Evolutionary conservation across 1,139 yeast species (phyloP), one percentile per base, ranked within the genome.

Genomic region (Pichia sp.): DNA sequence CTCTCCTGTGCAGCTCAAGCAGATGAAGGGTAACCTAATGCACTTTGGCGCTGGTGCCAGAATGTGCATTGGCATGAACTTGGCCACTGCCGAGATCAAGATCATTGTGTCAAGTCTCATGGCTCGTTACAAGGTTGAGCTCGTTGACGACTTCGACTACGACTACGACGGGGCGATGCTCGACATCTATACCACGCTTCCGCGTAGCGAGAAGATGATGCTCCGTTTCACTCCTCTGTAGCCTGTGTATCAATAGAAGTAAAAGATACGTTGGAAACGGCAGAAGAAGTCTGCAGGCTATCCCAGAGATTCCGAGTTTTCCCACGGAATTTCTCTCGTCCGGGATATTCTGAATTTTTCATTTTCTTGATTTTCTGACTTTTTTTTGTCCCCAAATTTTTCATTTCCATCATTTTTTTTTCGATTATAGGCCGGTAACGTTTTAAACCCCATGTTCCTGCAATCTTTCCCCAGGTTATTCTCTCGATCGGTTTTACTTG

Each of bases 11-110:
- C 69, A 85, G 48, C 63, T 78, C 30, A 74, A 72, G 52, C 53
- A 54, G 16, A 85, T 83, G 79, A 75, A 76, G 57, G 76, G 74
- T 55, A 75, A 75, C 61, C 78, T 84, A 76, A 79, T 84, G 77
- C 84, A 87, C 0, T 85, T 85, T 71, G 90, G 92, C 1, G 79
- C 82, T 48, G 92, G 92, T 1, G 75, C 83, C n/a, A 72, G 90
- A 57, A 84, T 84, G 90, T 85, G 92, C 62, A 71, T 84, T 54
- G 92, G 92, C 0, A 79, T 82, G 84, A 77, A 85, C 62, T 70
- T 85, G 54, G 90, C 90, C 0, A 68, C 80, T 36, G 80, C 81
- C 48, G 92, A 85, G 65, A 83, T 85, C 75, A 85, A 84, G 63
- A 64, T 84, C 47, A 77, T 80, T 7, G 65, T 82, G 31, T 81